phyloP scores from a whole-genome alignment of 768 basidiomycete species.

The Pholiota conissans region DNA sequence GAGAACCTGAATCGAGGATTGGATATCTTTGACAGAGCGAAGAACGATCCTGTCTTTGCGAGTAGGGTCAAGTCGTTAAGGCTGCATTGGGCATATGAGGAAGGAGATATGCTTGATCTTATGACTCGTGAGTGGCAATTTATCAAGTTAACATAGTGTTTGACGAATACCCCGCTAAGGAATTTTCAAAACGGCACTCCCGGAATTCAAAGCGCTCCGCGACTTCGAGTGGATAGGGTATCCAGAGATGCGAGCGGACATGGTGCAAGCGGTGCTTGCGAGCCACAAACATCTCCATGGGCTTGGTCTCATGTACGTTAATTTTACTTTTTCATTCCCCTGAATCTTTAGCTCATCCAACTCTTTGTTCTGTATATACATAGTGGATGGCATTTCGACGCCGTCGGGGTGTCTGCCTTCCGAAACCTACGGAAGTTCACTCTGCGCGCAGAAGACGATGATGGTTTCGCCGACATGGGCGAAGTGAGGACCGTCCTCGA shows the following conservation, averaged over 20 bases:
- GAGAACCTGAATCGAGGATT: conserved; percentile 60
- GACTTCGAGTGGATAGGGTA: conserved; percentile 82
- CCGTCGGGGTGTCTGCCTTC: conserved; percentile 67
- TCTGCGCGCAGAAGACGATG: conserved; percentile 68
- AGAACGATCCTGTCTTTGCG: conserved; percentile 61
- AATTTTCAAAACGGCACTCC: conserved; percentile 62
- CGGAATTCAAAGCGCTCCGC: conserved; percentile 57
- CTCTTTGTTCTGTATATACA: not conserved
- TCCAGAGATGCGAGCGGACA: conserved; percentile 67
- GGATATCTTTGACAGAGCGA: conserved; percentile 68
- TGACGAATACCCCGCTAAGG: conserved; percentile 29
- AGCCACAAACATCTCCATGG: conserved; percentile 54
- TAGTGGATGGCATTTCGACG: conserved; percentile 76
- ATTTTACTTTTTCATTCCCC: not conserved
- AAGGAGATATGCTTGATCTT: conserved; percentile 64
- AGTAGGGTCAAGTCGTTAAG: conserved; percentile 57
- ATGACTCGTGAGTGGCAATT: conserved; percentile 45
- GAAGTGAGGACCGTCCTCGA: conserved; percentile 67
- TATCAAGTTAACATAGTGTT: not conserved
- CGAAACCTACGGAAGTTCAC: conserved; percentile 62
- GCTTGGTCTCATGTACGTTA: conserved; percentile 57
- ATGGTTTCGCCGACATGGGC: conserved; percentile 69
- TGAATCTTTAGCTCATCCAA: not conserved
- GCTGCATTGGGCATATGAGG: conserved; percentile 70
- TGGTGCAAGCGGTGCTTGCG: conserved; percentile 56